A percentile compares a stretch with the other conserved stretches of the same genome.
Evolutionary conservation across 306 rosid genomes (phyloP).

Genomic region (Dryas drummondii): DNA sequence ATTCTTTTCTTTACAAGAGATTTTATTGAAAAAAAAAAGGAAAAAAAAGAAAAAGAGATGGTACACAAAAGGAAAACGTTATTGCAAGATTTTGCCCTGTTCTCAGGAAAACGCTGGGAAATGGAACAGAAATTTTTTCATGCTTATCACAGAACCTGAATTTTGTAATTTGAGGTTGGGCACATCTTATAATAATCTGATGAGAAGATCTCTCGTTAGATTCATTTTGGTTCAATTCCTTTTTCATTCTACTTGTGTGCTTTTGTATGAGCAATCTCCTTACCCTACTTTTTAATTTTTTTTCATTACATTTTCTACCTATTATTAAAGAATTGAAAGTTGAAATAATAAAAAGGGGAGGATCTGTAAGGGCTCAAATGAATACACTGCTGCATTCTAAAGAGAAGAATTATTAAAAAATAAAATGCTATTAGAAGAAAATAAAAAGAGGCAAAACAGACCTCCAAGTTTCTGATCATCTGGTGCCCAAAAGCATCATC

Average conservation of each 20-base stretch:
- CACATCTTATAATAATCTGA: neutral
- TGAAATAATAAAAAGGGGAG: neutral
- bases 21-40: neutral
- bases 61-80: neutral
- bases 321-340: neutral
- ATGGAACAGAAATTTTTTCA: neutral
- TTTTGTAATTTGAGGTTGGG: neutral
- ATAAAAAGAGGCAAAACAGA: conserved; percentile 19
- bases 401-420: neutral
- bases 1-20: neutral
- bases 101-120: neutral
- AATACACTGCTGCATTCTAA: neutral
- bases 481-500: conserved; percentile 97
- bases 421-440: neutral
- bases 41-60: neutral
- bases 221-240: neutral
- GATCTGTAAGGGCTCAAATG: neutral
- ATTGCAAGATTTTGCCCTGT: neutral
- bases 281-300: neutral
- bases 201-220: neutral
- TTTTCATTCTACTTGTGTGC: neutral
- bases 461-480: conserved; percentile 96
- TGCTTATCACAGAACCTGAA: neutral
- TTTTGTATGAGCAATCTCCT: no score
- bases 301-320: neutral